phyloP scores from a whole-genome alignment of 768 basidiomycete species.

The Tylopilus subfusipes region DNA sequence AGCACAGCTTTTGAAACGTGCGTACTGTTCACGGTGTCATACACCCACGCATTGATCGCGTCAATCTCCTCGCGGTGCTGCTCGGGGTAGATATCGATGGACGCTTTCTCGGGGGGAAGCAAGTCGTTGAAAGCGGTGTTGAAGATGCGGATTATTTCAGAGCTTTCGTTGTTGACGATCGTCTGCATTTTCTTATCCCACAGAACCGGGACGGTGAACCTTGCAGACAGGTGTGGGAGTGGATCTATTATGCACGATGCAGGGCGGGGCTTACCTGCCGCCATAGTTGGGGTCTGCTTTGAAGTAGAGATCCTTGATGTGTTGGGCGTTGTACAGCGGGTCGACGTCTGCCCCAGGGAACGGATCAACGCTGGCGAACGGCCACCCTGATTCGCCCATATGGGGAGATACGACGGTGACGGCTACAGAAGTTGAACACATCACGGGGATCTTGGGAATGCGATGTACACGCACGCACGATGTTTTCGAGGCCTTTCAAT shows the following conservation, averaged over 20 bases:
- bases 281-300: conserved; percentile 66
- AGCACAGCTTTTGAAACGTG: conserved; percentile 4
- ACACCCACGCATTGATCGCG: conserved; percentile 80
- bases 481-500: conserved; percentile 86
- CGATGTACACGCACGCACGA: conserved; percentile 58
- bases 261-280: conserved; percentile 50
- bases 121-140: conserved; percentile 81
- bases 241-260: neutral
- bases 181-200: conserved; percentile 89
- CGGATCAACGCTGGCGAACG: conserved; percentile 66
- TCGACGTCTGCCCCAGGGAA: conserved; percentile 78
- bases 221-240: conserved; percentile 10
- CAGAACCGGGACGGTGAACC: conserved; percentile 85
- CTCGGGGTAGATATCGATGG: conserved; percentile 76
- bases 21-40: conserved; percentile 80
- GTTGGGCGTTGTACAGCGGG: conserved; percentile 60
- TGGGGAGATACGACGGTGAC: conserved; percentile 81
- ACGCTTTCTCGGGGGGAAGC: conserved; percentile 60
- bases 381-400: conserved; percentile 85
- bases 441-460: neutral
- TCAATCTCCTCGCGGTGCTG: conserved; percentile 75
- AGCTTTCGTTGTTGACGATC: conserved; percentile 94
- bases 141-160: conserved; percentile 93
- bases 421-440: conserved; percentile 38
- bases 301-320: conserved; percentile 85